These are phyloP conservation scores for Ophiostoma sp. DNA, from an alignment of 2,329 filamentous ascomycete genomes.

Conservation along the genomic window DNA sequence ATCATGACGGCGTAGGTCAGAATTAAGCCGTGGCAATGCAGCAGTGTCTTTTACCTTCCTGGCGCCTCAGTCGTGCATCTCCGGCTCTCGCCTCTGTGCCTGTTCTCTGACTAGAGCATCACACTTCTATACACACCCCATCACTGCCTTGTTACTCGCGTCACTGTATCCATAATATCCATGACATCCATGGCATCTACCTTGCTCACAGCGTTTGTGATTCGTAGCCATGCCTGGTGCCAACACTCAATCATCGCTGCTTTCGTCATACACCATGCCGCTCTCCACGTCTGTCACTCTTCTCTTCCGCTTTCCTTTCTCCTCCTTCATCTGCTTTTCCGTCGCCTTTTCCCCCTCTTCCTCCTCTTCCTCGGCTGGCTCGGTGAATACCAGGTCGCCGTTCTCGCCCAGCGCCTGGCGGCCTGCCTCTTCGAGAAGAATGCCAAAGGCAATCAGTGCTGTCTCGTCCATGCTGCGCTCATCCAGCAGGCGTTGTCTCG, in stretches of 20 bases:
- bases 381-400: slow-evolving; percentile 67
- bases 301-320: not conserved
- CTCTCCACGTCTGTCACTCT: not conserved
- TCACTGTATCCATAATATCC: no score
- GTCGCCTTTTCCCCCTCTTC: not conserved
- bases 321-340: slow-evolving; percentile 5
- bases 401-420: slow-evolving; percentile 55
- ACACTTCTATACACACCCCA: no score
- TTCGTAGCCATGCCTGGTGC: no score
- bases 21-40: no score
- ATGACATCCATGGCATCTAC: not conserved
- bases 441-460: slow-evolving; percentile 67
- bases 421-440: slow-evolving; percentile 66
- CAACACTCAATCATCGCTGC: not conserved
- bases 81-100: not conserved
- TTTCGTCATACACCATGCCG: not conserved
- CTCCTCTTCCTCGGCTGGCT: slow-evolving; percentile 41
- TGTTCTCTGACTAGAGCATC: no score
- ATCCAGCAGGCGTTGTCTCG: slow-evolving; percentile 36
- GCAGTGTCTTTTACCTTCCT: no score
- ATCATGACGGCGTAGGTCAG: not conserved
- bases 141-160: no score
- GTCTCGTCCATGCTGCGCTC: slow-evolving; percentile 70
- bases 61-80: not conserved
- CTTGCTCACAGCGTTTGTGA: not conserved